Percentiles rank a stretch among this genome's conserved stretches.
Conservation (phyloP, 495 filamentous ascomycete genomes). For the Neurospora discreta region DNA sequence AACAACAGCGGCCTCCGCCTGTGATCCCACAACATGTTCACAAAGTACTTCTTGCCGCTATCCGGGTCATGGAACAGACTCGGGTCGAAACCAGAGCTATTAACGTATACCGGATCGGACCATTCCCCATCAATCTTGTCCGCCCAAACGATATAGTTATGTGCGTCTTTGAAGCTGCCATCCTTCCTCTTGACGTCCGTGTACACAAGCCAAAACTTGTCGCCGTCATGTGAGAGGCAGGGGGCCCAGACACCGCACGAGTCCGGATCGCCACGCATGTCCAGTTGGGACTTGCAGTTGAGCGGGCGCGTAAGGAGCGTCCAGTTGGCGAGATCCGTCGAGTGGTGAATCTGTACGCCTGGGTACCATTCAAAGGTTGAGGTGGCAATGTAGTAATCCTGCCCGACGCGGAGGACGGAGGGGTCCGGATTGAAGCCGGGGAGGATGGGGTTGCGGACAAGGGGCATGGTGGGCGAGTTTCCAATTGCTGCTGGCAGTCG, state of each 20-base stretch:
- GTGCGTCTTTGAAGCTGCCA: constrained; percentile 43
- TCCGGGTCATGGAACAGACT: constrained; percentile 48
- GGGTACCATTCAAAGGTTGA: constrained; percentile 56
- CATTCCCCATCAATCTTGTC: constrained; percentile 40
- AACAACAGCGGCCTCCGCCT: constrained; percentile 33
- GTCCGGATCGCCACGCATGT: constrained; percentile 48
- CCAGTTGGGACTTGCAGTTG: constrained; percentile 45
- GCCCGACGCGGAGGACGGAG: constrained; percentile 43
- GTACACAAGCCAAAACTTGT: constrained; percentile 46
- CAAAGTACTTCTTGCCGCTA: constrained; percentile 40
- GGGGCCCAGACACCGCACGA: constrained; percentile 56
- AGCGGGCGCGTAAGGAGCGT: constrained; percentile 47
- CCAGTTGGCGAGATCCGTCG: constrained; percentile 48
- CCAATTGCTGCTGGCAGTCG: background rate
- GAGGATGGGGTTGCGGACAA: constrained; percentile 46
- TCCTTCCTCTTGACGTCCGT: constrained; percentile 48
- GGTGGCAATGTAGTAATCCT: constrained; percentile 52
- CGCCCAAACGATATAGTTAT: constrained; percentile 42
- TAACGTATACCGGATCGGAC: constrained; percentile 44
- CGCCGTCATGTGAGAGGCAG: constrained; percentile 45
- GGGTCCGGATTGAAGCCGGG: constrained; percentile 56
- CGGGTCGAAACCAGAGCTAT: constrained; percentile 47
- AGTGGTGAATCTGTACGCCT: constrained; percentile 48
- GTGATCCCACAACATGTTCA: constrained; percentile 45
- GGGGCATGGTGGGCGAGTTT: constrained; percentile 22